A percentile compares a stretch with the other conserved stretches of the same genome.
Evolutionary conservation across 495 filamentous ascomycete genomes (phyloP).

Genomic region (Neohortaea acidophila): DNA sequence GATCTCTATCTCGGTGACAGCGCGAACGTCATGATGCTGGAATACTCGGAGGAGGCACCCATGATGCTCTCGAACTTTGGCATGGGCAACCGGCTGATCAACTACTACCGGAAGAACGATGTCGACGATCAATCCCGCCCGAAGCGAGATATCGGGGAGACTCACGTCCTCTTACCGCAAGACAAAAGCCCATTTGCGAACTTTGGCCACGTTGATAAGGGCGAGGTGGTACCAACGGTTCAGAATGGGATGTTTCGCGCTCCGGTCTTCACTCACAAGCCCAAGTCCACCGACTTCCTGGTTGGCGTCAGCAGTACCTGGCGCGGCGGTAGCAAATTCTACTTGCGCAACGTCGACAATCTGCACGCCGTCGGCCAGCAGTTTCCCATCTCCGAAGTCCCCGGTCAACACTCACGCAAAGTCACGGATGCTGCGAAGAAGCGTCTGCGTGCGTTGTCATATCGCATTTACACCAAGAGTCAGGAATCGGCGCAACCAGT

Average conservation of each 20-base stretch:
- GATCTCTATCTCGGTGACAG: slow-evolving; percentile 78
- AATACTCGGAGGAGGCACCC: slow-evolving; percentile 91
- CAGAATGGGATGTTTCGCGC: slow-evolving; percentile 93
- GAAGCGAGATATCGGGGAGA: slow-evolving; percentile 71
- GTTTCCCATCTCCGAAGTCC: slow-evolving; percentile 80
- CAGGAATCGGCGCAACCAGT: slow-evolving; percentile 26
- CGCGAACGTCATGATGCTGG: slow-evolving; percentile 67
- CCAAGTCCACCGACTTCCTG: slow-evolving; percentile 74
- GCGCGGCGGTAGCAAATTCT: slow-evolving; percentile 56
- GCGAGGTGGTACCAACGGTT: slow-evolving; percentile 72
- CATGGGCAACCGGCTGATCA: slow-evolving; percentile 89
- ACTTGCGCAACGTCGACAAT: slow-evolving; percentile 73
- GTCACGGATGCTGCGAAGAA: slow-evolving; percentile 92
- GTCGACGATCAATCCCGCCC: slow-evolving; percentile 60
- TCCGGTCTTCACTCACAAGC: slow-evolving; percentile 74
- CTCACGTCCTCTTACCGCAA: slow-evolving; percentile 68
- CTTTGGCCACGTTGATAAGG: slow-evolving; percentile 82
- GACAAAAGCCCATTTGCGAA: slow-evolving; percentile 91
- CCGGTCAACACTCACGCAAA: slow-evolving; percentile 79
- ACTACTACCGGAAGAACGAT: slow-evolving; percentile 85
- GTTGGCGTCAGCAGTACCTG: slow-evolving; percentile 65
- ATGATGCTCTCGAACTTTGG: slow-evolving; percentile 86
- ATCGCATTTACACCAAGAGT: slow-evolving; percentile 64
- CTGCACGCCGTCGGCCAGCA: slow-evolving; percentile 81
- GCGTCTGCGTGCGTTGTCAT: slow-evolving; percentile 87